Conservation (phyloP, 2,329 filamentous ascomycete genomes). For the Nannizzia gypsea region DNA sequence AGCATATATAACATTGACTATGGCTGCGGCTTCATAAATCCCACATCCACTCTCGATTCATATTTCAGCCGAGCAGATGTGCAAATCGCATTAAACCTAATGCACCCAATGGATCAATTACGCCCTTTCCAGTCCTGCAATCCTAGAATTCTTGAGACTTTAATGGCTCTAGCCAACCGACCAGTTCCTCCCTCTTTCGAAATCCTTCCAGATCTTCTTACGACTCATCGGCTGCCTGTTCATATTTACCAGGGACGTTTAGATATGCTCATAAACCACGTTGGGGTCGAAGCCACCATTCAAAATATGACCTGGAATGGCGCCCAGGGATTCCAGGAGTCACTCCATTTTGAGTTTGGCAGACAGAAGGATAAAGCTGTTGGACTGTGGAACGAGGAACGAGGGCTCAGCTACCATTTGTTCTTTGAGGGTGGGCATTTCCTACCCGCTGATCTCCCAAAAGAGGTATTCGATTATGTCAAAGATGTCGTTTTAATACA, state of each 20-base stretch:
- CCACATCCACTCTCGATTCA: conserved; percentile 16
- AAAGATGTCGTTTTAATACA: conserved; percentile 24
- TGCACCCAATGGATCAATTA: conserved; percentile 5
- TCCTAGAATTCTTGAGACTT: conserved; percentile 19
- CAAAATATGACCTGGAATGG: conserved; percentile 34
- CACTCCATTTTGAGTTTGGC: conserved; percentile 19
- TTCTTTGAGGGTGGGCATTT: conserved; percentile 27
- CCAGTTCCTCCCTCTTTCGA: conserved; percentile 23
- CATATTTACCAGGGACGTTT: conserved; percentile 29
- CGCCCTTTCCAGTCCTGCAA: conserved; percentile 23
- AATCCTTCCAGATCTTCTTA: conserved; percentile 24
- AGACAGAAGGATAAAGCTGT: conserved; percentile 8
- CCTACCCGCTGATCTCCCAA: conserved; percentile 23
- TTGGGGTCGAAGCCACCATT: conserved; percentile 26
- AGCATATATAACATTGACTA: conserved; percentile 26
- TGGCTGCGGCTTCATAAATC: conserved; percentile 21
- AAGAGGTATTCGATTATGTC: conserved; percentile 28
- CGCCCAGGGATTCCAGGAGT: conserved; percentile 24
- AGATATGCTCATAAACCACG: conserved; percentile 30
- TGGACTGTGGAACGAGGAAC: conserved; percentile 24
- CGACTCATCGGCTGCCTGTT: conserved; percentile 22
- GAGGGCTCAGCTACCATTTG: conserved; percentile 28
- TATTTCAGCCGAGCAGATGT: conserved; percentile 28
- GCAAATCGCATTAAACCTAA: conserved; percentile 23
- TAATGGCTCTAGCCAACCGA: conserved; percentile 16